Percentiles rank a stretch among this genome's conserved stretches.
Conservation (phyloP, 164 flowering plant species). For the Malania oleifera region DNA sequence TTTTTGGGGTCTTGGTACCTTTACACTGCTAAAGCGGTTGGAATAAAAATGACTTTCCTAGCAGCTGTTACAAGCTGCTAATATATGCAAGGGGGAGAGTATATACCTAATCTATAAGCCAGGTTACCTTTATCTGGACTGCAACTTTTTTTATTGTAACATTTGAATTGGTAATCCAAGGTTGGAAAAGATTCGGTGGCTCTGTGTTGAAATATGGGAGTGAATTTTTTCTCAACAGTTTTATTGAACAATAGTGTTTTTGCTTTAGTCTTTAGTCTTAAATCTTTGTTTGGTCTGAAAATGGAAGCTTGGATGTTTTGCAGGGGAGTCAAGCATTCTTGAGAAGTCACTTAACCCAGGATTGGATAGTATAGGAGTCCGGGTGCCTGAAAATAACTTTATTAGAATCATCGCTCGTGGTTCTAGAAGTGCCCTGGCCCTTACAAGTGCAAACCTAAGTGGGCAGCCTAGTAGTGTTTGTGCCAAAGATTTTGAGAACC, state of each 20-base stretch:
- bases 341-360: constrained; percentile 93
- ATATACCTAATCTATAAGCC: too few species aligned
- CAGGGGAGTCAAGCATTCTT: constrained; percentile 82
- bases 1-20: too few species aligned
- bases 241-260: not conserved
- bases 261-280: not conserved
- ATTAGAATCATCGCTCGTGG: constrained; percentile 70
- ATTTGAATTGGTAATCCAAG: too few species aligned
- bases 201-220: not conserved
- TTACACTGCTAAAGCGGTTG: too few species aligned
- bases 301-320: constrained; percentile 1
- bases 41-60: too few species aligned
- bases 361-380: constrained; percentile 79
- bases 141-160: too few species aligned
- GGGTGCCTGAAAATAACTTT: constrained; percentile 82
- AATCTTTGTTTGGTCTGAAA: not conserved
- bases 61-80: too few species aligned
- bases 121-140: too few species aligned
- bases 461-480: constrained; percentile 83
- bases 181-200: too few species aligned
- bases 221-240: not conserved
- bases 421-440: constrained; percentile 77
- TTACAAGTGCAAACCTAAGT: constrained; percentile 87
- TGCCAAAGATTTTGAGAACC: constrained; percentile 70
- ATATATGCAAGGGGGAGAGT: too few species aligned